These are phyloP conservation scores for Calamus simplicifolius DNA, from an alignment of 176 grass and related monocot genomes.

Conservation along the genomic window DNA sequence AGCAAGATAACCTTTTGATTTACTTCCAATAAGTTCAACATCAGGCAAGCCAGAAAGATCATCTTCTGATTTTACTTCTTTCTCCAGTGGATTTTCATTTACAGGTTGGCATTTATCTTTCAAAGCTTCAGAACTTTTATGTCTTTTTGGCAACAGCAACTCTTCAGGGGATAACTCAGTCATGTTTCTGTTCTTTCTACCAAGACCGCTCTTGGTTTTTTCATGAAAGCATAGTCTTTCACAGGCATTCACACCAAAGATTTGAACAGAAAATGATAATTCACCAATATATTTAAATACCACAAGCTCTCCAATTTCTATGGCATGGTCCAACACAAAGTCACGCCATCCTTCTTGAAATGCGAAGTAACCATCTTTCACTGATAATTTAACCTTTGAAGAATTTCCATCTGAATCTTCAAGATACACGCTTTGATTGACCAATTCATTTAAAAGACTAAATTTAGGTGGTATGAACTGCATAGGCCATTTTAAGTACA, in stretches of 20 bases:
- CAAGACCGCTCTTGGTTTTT: too few relatives aligned
- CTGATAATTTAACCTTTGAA: constrained; percentile 23
- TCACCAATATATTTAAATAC: constrained; percentile 29
- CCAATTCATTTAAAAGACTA: constrained; percentile 15
- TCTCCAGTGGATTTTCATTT: too few relatives aligned
- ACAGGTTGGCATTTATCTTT: too few relatives aligned
- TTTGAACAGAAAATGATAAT: constrained; percentile 39
- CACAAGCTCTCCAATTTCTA: constrained; percentile 33
- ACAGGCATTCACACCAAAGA: constrained; percentile 26
- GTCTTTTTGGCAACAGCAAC: too few relatives aligned
- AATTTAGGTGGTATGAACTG: constrained; percentile 46
- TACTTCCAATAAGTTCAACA: too few relatives aligned
- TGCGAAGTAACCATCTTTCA: constrained; percentile 26
- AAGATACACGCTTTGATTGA: constrained; percentile 29
- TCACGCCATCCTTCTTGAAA: constrained; percentile 50
- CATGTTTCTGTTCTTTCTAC: too few relatives aligned
- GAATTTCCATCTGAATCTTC: constrained; percentile 25
- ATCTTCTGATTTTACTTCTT: too few relatives aligned
- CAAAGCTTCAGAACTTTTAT: too few relatives aligned
- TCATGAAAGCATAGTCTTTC: constrained; percentile 22
- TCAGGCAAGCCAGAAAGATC: too few relatives aligned
- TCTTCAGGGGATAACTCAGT: too few relatives aligned
- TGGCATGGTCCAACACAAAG: constrained; percentile 47
- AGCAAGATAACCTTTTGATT: too few relatives aligned
- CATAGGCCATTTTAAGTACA: constrained; percentile 9